These are phyloP conservation scores for Penicillium sp. DNA, from an alignment of 2,329 filamentous ascomycete genomes.

Conservation along the genomic window DNA sequence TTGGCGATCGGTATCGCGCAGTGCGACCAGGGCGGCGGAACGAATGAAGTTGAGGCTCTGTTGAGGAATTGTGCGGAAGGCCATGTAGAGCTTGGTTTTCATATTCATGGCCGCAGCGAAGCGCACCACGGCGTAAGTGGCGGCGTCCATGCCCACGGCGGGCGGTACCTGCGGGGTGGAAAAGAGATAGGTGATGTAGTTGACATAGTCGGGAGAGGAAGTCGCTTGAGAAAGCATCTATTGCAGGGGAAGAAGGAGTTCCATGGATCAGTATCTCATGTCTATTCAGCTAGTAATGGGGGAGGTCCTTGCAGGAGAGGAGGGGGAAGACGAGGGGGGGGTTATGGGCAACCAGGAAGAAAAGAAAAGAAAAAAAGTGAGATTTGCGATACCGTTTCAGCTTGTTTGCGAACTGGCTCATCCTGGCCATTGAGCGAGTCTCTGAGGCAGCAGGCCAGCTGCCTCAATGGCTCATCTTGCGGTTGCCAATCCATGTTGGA, in stretches of 20 bases:
- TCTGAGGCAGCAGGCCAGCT: constrained; percentile 85
- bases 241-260: constrained; percentile 1
- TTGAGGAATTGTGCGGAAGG: constrained; percentile 76
- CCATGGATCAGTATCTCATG: constrained; percentile 22
- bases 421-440: constrained; percentile 89
- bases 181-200: constrained; percentile 92
- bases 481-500: constrained; percentile 87
- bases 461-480: constrained; percentile 80
- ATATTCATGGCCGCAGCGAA: constrained; percentile 91
- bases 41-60: constrained; percentile 76
- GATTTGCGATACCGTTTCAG: constrained; percentile 72
- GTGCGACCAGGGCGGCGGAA: constrained; percentile 73
- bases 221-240: constrained; percentile 95
- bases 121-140: constrained; percentile 74
- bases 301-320: constrained; percentile 1
- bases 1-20: constrained; percentile 80
- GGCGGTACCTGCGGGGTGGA: constrained; percentile 68
- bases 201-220: constrained; percentile 88
- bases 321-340: constrained; percentile 2
- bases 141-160: constrained; percentile 58
- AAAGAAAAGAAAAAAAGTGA: constrained; percentile 14
- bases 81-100: constrained; percentile 84
- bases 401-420: constrained; percentile 80
- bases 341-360: constrained; percentile 9
- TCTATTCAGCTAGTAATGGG: background rate